These are phyloP conservation scores for Neofusicoccum ribis DNA, from an alignment of 2,329 filamentous ascomycete genomes.

Conservation along the genomic window DNA sequence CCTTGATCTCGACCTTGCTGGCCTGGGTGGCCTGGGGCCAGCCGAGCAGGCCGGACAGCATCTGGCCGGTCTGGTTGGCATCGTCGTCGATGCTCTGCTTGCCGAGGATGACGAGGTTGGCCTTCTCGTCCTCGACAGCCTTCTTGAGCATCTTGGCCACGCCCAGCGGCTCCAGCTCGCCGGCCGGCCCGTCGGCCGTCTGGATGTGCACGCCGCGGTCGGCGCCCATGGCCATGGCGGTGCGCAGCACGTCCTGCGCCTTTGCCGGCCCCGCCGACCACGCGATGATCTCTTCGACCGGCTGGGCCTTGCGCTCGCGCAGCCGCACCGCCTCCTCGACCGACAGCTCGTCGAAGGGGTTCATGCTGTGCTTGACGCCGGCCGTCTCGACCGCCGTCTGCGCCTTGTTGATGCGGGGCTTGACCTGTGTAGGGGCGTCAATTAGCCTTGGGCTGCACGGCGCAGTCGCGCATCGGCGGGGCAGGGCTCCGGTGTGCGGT, in stretches of 20 bases:
- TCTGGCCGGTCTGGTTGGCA: conserved; percentile 92
- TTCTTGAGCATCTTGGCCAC: conserved; percentile 85
- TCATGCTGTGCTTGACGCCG: conserved; percentile 96
- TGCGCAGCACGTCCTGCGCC: conserved; percentile 83
- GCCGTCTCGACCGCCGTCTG: conserved; percentile 87
- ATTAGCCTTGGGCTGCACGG: conserved; percentile 15
- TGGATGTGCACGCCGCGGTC: conserved; percentile 83
- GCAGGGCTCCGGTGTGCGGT: background rate
- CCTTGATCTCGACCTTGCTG: conserved; percentile 73
- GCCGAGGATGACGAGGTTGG: conserved; percentile 89
- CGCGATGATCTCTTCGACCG: conserved; percentile 88
- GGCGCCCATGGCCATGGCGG: conserved; percentile 98
- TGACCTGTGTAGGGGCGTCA: conserved; percentile 51
- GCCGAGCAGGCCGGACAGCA: conserved; percentile 87
- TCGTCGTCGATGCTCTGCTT: conserved; percentile 99
- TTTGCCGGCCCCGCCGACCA: conserved; percentile 88
- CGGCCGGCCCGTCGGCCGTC: conserved; percentile 58
- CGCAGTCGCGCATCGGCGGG: background rate
- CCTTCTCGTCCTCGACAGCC: conserved; percentile 78
- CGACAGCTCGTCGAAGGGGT: conserved; percentile 98
- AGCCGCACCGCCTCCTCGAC: conserved; percentile 95
- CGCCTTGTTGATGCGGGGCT: conserved; percentile 68
- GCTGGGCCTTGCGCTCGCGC: conserved; percentile 73
- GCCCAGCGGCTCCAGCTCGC: conserved; percentile 79
- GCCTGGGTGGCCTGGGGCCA: conserved; percentile 97